phyloP scores from a whole-genome alignment of 108 stramenopile species.

The Cylindrotheca fusiformis region DNA sequence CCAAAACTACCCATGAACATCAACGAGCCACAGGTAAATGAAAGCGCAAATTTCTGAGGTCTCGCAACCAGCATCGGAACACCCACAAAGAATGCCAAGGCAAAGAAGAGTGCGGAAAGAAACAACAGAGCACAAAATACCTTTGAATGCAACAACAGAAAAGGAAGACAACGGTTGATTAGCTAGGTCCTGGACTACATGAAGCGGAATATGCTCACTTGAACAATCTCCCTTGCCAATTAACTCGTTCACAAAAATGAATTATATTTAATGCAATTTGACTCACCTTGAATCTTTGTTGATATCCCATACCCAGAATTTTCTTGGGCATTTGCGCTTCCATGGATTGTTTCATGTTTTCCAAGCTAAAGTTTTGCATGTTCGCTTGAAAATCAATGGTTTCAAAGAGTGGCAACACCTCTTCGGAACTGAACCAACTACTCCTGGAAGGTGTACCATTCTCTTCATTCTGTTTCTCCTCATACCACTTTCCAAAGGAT shows the following conservation, averaged over 20 bases:
- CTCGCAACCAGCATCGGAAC: conserved; percentile 79
- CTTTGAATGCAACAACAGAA: conserved; percentile 22
- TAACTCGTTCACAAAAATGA: too few species aligned
- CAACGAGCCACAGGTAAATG: conserved; percentile 91
- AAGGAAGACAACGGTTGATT: too few species aligned
- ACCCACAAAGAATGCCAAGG: conserved; percentile 90
- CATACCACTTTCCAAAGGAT: conserved; percentile 80
- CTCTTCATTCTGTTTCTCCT: conserved; percentile 64
- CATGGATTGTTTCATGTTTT: conserved; percentile 72
- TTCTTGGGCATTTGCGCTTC: conserved; percentile 84
- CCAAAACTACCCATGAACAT: conserved; percentile 91
- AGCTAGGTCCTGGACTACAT: too few species aligned
- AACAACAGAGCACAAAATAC: conserved; percentile 76
- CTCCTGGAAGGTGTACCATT: conserved; percentile 16
- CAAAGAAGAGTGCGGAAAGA: conserved; percentile 84
- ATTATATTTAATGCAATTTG: neutral
- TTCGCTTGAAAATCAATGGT: conserved; percentile 27
- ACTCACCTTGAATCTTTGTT: conserved; percentile 77
- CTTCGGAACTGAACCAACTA: conserved; percentile 28
- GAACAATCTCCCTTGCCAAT: too few species aligned
- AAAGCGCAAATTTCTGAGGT: conserved; percentile 94
- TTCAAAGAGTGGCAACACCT: conserved; percentile 49
- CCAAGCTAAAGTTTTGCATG: conserved; percentile 42
- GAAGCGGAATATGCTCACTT: too few species aligned
- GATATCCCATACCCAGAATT: conserved; percentile 89